Evolutionary conservation across 1,139 yeast genomes (phyloP), one percentile per base, ranked within the genome.

Genomic region (Meyerozyma smithsonii): DNA sequence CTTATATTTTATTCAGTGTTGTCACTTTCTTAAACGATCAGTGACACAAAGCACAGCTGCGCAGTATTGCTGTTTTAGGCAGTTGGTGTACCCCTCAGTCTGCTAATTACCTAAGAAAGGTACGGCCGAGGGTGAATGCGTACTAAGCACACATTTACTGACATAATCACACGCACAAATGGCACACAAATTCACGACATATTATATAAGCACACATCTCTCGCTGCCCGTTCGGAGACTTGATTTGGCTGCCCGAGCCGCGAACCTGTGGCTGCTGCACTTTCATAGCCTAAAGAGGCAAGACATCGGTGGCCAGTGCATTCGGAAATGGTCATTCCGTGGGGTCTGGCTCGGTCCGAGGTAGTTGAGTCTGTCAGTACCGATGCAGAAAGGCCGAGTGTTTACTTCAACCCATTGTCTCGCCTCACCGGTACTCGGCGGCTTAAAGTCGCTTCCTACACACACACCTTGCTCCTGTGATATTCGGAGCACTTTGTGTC

Each of bases 1-100:
- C 21, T 30, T 30, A 17, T 30, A 30, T 30, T 30, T 17, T 11
- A 16, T 16, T 30, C 34, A 18, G 21, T 30, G 34, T 30, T 30
- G 21, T 18, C 21, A 30, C 20, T 18, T 18, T 10, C 21, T 30
- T 14, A 30, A 30, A 17, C 34, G 20, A 30, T 30, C 34, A 18
- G 21, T 30, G n/a, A 30, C 34, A 30, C 34, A 30, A 30, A 30
- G 16, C 34, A 17, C 15, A 11, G 21, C 20, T 10, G 20, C 7
- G 20, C 14, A 11, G 34, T 30, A 30, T 30, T 30, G 21, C 34
- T 30, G 21, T 16, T 30, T 30, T 30, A 30, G 34, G 34, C 34
- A 30, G 14, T 17, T n/a, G 34, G 12, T 15, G 21, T 30, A 16
- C 34, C 34, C 34, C 34, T 30, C 34, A 30, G 16, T 18, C 7